These are phyloP conservation scores for Anthracocystis setariae DNA, from an alignment of 1,284 basidiomycete species.

Conservation along the genomic window DNA sequence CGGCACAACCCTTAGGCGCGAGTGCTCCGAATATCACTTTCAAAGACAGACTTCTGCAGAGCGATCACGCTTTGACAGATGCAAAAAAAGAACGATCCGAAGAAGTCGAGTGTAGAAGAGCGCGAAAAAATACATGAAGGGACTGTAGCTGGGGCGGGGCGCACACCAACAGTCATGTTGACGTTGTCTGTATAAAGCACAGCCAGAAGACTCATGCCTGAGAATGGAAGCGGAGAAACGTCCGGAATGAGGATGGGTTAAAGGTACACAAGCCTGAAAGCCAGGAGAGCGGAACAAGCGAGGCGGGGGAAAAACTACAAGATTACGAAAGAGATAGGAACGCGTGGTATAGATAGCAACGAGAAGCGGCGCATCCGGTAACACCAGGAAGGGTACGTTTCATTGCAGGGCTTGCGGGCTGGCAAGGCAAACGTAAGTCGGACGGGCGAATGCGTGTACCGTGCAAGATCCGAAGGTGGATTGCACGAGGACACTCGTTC, in stretches of 20 bases:
- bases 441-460: neutral
- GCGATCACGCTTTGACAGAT: conserved; percentile 1
- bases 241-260: conserved; percentile 7
- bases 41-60: too few relatives aligned
- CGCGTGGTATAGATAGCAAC: conserved; percentile 28
- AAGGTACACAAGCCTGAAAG: conserved; percentile 1
- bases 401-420: conserved; percentile 5
- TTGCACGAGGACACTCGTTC: conserved; percentile 6
- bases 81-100: too few relatives aligned
- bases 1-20: too few relatives aligned
- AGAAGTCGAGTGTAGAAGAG: neutral
- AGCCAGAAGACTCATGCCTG: conserved; percentile 3
- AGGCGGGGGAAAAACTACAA: conserved; percentile 22
- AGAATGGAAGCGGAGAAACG: conserved; percentile 10
- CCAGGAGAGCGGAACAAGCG: neutral
- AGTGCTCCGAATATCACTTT: too few relatives aligned
- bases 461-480: neutral
- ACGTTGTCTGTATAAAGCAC: neutral
- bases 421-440: neutral
- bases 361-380: neutral
- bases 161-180: neutral
- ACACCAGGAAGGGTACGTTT: neutral
- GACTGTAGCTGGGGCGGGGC: neutral
- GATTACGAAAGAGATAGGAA: conserved; percentile 12
- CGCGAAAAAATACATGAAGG: neutral